Conservation (phyloP, 2,329 filamentous ascomycete genomes). For the Daldinia sp. region DNA sequence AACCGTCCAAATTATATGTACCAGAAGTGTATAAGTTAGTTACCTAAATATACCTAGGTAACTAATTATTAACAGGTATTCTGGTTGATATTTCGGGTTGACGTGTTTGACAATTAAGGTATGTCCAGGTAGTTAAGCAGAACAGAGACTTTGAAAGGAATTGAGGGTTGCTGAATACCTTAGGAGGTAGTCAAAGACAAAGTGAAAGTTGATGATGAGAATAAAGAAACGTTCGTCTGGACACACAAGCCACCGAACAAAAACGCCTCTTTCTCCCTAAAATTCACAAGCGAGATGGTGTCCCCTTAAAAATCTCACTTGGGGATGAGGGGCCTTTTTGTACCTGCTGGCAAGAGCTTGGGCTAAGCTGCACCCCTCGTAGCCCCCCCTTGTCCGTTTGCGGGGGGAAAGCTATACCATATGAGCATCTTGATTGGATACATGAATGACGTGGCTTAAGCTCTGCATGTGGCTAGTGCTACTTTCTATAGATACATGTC, state of each 20-base stretch:
- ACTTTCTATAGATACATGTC: neutral
- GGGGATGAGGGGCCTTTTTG: conserved; percentile 54
- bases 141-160: neutral
- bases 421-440: conserved; percentile 19
- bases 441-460: conserved; percentile 30
- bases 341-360: conserved; percentile 49
- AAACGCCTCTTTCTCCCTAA: conserved; percentile 30
- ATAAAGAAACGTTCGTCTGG: conserved; percentile 17
- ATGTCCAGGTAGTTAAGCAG: neutral
- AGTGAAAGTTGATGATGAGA: conserved; percentile 6
- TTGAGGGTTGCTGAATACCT: neutral
- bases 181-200: neutral
- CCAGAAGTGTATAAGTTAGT: neutral
- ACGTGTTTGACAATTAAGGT: neutral
- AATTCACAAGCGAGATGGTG: conserved; percentile 43
- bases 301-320: conserved; percentile 43
- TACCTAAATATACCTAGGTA: neutral
- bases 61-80: neutral
- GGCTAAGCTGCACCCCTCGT: conserved; percentile 36
- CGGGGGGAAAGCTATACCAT: conserved; percentile 44
- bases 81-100: neutral
- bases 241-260: conserved; percentile 27
- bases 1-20: neutral
- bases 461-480: conserved; percentile 13
- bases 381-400: conserved; percentile 49